Evolutionary conservation across 345 rosid species (phyloP), one percentile per base, ranked within the genome.

Genomic region (Sisymbrium altissimum): DNA sequence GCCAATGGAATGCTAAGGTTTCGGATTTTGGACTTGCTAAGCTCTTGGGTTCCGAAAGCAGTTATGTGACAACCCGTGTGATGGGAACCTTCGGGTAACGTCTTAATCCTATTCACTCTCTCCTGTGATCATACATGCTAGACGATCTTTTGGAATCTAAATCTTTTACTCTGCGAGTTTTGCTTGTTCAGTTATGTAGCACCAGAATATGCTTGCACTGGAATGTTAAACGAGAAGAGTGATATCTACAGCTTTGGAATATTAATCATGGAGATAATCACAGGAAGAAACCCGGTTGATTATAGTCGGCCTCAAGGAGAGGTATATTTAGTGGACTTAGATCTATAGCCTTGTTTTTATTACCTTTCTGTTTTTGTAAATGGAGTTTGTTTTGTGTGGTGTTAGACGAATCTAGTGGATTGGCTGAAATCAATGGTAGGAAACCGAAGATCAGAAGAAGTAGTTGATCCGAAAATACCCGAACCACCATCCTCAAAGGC

Each of bases 11-110:
- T 79, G 71, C 97, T 8, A 91, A 93, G 81, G 97, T 93, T 45
- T 93, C 98, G 0, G 98, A 93, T 74, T 91, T 93, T 79, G 98
- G 98, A 70, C 96, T 91, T 30, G 98, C 98, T 66, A 93, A 91
- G 81, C 92, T 93, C 9, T 79, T 93, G 14, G 83, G 85, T 46
- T 84, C 97, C 0, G 96, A 89, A 55, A 80, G 74, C 66, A 89
- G 91, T 79, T 88, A 89, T 72, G 84, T 91, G 21, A 93, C 98
- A 29, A 93, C 98, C 10, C 91, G 96, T 45, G 98, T 93, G 39
- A 93, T 93, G 98, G 98, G 98, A 73, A 93, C 98, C 41, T 93
- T 93, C 25, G 98, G 98, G 98, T 93, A 71, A 40, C 63, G 2
- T 59, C 53, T 54, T 40, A 9, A 54, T 18, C 19, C 12, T 29